Conservation (phyloP, 345 rosid genomes). For the Salix dunnii region DNA sequence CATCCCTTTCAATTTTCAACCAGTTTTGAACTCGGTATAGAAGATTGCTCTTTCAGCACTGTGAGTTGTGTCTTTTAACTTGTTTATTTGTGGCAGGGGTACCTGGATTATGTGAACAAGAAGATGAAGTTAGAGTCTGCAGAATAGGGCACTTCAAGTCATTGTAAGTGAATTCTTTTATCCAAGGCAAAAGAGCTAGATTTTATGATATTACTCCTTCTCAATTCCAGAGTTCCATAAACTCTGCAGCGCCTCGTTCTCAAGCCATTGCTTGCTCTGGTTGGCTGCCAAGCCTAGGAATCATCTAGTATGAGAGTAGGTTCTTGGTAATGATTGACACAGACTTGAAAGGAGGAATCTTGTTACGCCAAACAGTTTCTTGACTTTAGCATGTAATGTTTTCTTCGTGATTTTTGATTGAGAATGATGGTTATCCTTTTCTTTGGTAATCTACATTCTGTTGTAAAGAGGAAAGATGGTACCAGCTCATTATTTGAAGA, state of each 20-base stretch:
- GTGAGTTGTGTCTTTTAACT: background rate
- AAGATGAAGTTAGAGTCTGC: slow-evolving; percentile 28
- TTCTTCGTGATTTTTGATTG: background rate
- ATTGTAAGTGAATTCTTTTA: background rate
- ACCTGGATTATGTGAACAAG: slow-evolving; percentile 59
- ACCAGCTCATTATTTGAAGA: no score
- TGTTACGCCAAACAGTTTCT: no score
- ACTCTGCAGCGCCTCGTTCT: background rate
- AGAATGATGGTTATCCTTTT: background rate
- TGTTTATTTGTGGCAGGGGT: slow-evolving; percentile 48
- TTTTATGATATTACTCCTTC: background rate
- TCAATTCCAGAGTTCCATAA: background rate
- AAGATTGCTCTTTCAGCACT: background rate
- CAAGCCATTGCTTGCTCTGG: background rate
- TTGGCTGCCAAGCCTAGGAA: no score
- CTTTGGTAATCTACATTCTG: background rate
- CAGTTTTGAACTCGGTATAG: background rate
- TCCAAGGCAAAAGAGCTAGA: background rate
- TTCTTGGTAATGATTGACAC: no score
- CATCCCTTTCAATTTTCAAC: background rate
- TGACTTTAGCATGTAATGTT: no score
- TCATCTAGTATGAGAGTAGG: no score
- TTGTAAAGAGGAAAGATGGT: background rate
- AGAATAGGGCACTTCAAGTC: slow-evolving; percentile 4
- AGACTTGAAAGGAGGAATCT: no score